A percentile compares a stretch with the other conserved stretches of the same genome.
These are phyloP conservation scores for Biscogniauxia sp. DNA, from an alignment of 2,329 filamentous ascomycete species.

Conservation along the genomic window DNA sequence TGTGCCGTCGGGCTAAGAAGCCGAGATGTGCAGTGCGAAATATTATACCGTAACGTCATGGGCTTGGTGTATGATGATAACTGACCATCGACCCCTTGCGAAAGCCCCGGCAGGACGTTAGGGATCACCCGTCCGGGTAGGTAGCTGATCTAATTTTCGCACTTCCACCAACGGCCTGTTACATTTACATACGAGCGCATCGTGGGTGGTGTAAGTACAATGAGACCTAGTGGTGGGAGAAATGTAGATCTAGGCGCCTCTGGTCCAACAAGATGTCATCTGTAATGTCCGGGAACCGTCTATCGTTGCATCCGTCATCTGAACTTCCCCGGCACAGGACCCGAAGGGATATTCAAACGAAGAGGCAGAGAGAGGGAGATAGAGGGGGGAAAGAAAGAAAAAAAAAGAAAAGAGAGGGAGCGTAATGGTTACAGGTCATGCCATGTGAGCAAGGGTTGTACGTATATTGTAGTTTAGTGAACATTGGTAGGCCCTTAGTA, in stretches of 20 bases:
- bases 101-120: not conserved
- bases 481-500: too few relatives aligned
- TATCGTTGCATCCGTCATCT: slow-evolving; percentile 20
- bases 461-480: too few relatives aligned
- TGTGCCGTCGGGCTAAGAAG: not conserved
- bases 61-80: not conserved
- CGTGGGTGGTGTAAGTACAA: not conserved
- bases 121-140: not conserved
- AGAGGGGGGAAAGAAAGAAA: too few relatives aligned
- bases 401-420: too few relatives aligned
- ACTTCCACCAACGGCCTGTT: not conserved
- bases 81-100: not conserved
- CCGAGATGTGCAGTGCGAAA: not conserved
- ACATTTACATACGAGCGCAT: not conserved
- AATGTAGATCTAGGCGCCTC: not conserved
- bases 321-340: slow-evolving; percentile 16
- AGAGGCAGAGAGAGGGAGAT: not conserved
- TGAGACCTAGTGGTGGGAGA: not conserved
- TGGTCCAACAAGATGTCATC: not conserved
- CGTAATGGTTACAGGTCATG: too few relatives aligned
- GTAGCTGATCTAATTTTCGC: not conserved
- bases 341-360: not conserved
- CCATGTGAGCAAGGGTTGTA: too few relatives aligned
- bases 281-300: slow-evolving; percentile 11
- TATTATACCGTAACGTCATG: not conserved